Base-by-base conservation (phyloP, 805 yeast species). In the Candida golubevii region DNA sequence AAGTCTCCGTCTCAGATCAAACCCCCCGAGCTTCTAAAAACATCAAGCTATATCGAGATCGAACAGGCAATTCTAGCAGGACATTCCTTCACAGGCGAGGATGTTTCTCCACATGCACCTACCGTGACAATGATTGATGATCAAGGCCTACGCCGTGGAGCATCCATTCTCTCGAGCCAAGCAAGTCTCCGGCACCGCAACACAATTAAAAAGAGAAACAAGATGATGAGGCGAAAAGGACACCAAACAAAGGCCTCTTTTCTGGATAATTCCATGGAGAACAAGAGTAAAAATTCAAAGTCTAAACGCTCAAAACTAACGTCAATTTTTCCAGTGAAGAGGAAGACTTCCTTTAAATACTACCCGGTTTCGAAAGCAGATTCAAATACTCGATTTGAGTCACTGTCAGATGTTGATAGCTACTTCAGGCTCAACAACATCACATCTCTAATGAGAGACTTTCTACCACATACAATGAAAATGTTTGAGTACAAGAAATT, bases 311-410 rank as follows among this genome's bases (percentile, higher is more conserved):
- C 42, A 33, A 44, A 29, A 38, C 27, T 55, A 27, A 42, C 47
- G 28, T 67, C 61, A 34, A 35, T 58, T 26, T 69, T 68, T 40
- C 73, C 72, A 6, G 69, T 69, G 6, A 61, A 55, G 37, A 51
- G 73, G 34, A 61, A 57, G 32, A 61, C 63, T 1, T 67, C 73
- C 1, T 61, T 67, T 42, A 44, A 44, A 27, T 65, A 65, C 46
- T 47, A 55, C 18, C 47, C 59, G 2, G 39, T 56, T 7, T 36
- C 42, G 26, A 13, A 43, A 36, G 31, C 45, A 30, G 38, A 29
- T n/a, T 51, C 64, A 7, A 56, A 58, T 37, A 46, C n/a, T 57
- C 60, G 33, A 32, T 68, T 54, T 37, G 26, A 23, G 4, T 45
- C 47, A 6, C 55, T 46, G 30, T 44, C 42, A 8, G 58, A 54